Evolutionary conservation across 805 yeast species (phyloP), one percentile per base, ranked within the genome.

Genomic region (Metschnikowia proteae): DNA sequence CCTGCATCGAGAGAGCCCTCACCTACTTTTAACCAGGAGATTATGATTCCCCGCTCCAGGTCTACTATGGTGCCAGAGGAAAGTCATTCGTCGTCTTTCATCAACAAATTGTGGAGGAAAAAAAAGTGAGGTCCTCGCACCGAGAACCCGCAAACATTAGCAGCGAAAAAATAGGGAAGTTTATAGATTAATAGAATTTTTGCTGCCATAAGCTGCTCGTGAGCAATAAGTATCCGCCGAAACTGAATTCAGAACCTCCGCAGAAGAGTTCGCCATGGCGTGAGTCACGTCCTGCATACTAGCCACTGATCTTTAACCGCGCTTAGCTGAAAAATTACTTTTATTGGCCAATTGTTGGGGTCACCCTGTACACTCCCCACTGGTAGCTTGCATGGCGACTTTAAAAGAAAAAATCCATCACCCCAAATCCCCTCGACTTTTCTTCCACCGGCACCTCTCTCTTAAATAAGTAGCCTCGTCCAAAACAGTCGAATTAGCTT

Each of bases 301-400:
- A 6, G 23, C 17, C 30, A 28, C 61, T 59, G 74, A 70, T 68
- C 64, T 63, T 54, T 56, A 46, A 68, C 73, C 74, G 74, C 74
- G 74, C 72, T 65, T 67, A 67, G 51, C 50, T 48, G 51, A 57
- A 31, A 45, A 52, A 58, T 65, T 67, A 66, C 72, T 57, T 55
- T 60, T 61, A 63, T 64, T 59, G 62, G 64, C 50, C 54, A 50
- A 32, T 42, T 32, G 41, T 27, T 38, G 45, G 25, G 30, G 43
- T 25, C 36, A 13, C 43, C 30, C 43, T 40, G 36, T 35, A 31
- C 32, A 42, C 45, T 33, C 45, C 38, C 27, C 22, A 22, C 33
- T 11, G 22, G 32, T 42, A 32, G 8, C 38, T 42, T 42, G 45
- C 45, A 42, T 33, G 38, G 31, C 32, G 45, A 33, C 17, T 32